Evolutionary conservation across 352 stramenopile species (phyloP), one percentile per base, ranked within the genome.

Genomic region (Phytophthora vignae): DNA sequence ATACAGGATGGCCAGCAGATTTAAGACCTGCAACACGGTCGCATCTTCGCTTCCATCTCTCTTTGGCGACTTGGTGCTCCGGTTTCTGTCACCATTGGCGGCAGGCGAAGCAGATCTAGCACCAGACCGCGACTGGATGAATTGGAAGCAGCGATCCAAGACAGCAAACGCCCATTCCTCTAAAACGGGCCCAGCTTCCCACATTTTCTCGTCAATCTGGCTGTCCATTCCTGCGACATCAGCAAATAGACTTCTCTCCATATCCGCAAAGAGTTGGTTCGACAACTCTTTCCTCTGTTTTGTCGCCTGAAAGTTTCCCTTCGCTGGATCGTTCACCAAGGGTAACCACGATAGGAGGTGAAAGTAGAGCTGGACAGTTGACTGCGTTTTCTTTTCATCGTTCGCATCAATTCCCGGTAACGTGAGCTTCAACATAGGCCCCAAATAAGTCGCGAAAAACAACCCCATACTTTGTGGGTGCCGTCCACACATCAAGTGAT

Each of bases 391-490:
- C 60, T 81, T 87, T 49, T 94, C 83, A 59, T 94, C 87, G 21
- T 94, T 94, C 10, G 83, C 73, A 60, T 94, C 87, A 69, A 94
- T 93, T 4, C 87, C 87, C 4, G 85, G 82, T 7, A 94, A 69
- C 8, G 87, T 93, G 49, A 90, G 66, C 21, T 84, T 78, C 60
- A 94, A 33, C 8, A 93, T 70, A 25, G 82, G 78, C 31, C 86
- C 66, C 44, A 94, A 57, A 17, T 92, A 89, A 25, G 71, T 87
- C 14, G 78, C 70, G 31, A 90, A 91, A 55, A 92, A 84, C 27
- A 90, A 27, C 0, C 79, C 83, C 4, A 69, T 81, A 14, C 78
- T 80, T 19, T 79, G 44, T 0, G 79, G 64, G 52, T 91, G 71
- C 22, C 84, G 78, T 29, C 87, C 85, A 50, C 76, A 84, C 78